Evolutionary conservation across 345 rosid genomes (phyloP), one percentile per base, ranked within the genome.

Genomic region (Mangifera indica): DNA sequence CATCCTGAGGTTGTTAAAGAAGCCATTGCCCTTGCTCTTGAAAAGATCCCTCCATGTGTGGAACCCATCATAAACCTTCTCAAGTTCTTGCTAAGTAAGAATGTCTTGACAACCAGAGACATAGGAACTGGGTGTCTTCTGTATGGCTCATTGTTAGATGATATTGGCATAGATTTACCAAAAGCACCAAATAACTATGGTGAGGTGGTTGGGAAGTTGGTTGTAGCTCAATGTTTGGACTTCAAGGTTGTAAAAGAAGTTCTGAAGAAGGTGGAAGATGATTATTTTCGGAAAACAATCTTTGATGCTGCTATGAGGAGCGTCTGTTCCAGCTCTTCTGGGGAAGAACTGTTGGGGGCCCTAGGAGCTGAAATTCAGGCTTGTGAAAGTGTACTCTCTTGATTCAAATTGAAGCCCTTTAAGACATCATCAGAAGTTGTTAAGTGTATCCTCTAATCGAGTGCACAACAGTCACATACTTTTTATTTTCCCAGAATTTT

Each of bases 111-210:
- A 15, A 48, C 82, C 51, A 75, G 72, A 29, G 97, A 91, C 72
- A 52, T 91, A 9, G 92, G 77, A 56, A 74, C 81, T 0, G 97
- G 98, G 21, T 86, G 86, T 61, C 55, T 84, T 76, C 77, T 76
- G 7, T 93, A 86, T 20, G 87, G 85, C 51, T 80, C 87, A 0
- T 70, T 77, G 84, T 51, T 93, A 77, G 97, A 93, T 65, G 97
- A 93, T 75, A 78, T 93, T 40, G 97, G 86, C 56, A 88, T 93
- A 22, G 98, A 93, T 79, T 76, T 89, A 55, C 96, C 98, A 0
- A 91, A 82, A 68, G 97, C 98, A 45, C 94, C 96, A 2, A 68
- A 70, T 66, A 82, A 84, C 76, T 91, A 87, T 56, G 96, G 98
- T 68, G 91, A 87, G 74, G 81, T 91, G 37, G 40, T 89, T 0